phyloP scores from a whole-genome alignment of 1,139 yeast species.

The Pichia sp. region DNA sequence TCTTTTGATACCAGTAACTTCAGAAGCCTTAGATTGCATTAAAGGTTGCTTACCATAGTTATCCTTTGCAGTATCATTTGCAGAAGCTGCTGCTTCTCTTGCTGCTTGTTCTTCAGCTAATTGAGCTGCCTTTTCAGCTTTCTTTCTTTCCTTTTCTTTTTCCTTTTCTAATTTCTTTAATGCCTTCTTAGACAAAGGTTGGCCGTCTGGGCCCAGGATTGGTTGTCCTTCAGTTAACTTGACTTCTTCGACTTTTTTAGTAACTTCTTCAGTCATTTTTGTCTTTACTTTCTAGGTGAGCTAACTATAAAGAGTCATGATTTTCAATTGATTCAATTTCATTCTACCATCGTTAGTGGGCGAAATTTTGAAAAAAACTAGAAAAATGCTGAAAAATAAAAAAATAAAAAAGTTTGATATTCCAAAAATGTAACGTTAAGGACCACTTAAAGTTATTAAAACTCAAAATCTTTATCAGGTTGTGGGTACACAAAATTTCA shows the following conservation, averaged over 20 bases:
- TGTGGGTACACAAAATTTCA: too few relatives aligned
- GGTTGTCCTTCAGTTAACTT: conserved; percentile 20
- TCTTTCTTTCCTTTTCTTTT: conserved; percentile 84
- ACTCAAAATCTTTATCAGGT: too few relatives aligned
- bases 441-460: too few relatives aligned
- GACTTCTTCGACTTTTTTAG: conserved; percentile 24
- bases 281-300: neutral
- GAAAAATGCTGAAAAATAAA: neutral
- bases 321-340: neutral
- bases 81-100: conserved; percentile 70
- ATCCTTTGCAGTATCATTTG: conserved; percentile 76
- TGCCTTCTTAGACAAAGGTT: conserved; percentile 92
- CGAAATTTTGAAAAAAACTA: neutral
- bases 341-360: neutral
- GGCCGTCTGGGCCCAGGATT: conserved; percentile 58
- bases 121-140: conserved; percentile 88
- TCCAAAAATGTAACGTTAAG: too few relatives aligned
- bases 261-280: conserved; percentile 25
- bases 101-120: conserved; percentile 83
- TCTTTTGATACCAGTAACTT: conserved; percentile 49
- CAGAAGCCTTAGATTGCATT: conserved; percentile 60
- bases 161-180: conserved; percentile 92
- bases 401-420: neutral
- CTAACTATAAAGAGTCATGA: neutral
- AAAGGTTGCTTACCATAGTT: conserved; percentile 88